These are phyloP conservation scores for Paulownia fortunei DNA, from an alignment of 257 asterid species.

Conservation along the genomic window DNA sequence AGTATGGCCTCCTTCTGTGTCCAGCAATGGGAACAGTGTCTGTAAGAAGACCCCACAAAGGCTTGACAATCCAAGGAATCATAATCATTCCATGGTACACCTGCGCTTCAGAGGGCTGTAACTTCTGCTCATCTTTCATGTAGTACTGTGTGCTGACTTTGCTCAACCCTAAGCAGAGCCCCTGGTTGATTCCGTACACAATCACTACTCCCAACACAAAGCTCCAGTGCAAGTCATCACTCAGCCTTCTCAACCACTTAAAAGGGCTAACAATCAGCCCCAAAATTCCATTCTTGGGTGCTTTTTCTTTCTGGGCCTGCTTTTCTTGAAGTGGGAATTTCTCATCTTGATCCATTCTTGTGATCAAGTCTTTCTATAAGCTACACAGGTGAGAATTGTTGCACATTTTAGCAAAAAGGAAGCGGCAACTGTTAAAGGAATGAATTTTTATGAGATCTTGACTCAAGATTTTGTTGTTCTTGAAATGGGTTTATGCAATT, in stretches of 20 bases:
- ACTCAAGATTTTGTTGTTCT: conserved; percentile 23
- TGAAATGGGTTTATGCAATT: conserved; percentile 29
- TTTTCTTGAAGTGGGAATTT: conserved; percentile 34
- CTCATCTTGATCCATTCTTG: conserved; percentile 52
- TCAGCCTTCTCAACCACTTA: conserved; percentile 66
- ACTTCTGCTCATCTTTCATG: conserved; percentile 91
- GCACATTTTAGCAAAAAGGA: background rate
- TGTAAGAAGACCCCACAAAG: conserved; percentile 89
- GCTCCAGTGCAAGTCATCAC: conserved; percentile 79
- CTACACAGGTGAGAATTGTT: background rate
- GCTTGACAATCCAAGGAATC: conserved; percentile 90
- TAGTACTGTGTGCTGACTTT: conserved; percentile 77
- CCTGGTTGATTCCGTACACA: conserved; percentile 89
- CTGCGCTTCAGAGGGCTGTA: conserved; percentile 94
- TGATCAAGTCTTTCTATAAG: background rate
- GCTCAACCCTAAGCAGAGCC: conserved; percentile 71
- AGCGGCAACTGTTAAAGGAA: background rate
- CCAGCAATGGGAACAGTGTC: conserved; percentile 87
- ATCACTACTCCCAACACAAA: conserved; percentile 82
- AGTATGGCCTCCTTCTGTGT: conserved; percentile 78
- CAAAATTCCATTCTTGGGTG: conserved; percentile 26
- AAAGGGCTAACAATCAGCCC: conserved; percentile 46
- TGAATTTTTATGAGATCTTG: background rate
- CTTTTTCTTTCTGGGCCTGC: conserved; percentile 29
- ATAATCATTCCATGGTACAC: conserved; percentile 71